Conservation (phyloP, 352 stramenopile genomes). For the Phytophthora cactorum region DNA sequence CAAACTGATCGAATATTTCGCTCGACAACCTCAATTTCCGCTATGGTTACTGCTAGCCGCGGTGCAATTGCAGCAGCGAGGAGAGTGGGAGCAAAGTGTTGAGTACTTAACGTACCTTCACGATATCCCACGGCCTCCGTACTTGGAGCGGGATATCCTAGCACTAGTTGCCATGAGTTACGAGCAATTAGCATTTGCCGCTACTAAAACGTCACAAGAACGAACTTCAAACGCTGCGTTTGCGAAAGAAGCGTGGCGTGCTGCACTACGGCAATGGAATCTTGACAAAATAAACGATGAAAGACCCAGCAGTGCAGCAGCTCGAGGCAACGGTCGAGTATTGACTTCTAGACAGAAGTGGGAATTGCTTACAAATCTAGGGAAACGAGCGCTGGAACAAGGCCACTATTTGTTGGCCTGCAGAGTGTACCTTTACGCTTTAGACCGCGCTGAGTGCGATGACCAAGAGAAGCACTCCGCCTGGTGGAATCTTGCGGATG, state of each 20-base stretch:
- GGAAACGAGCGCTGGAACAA: slow-evolving; percentile 39
- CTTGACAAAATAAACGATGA: slow-evolving; percentile 33
- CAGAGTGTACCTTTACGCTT: slow-evolving; percentile 49
- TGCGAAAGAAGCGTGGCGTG: slow-evolving; percentile 62
- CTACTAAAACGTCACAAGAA: neutral
- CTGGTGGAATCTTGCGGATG: slow-evolving; percentile 69
- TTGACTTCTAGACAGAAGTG: slow-evolving; percentile 41
- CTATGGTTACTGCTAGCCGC: slow-evolving; percentile 69
- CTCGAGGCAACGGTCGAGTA: slow-evolving; percentile 4
- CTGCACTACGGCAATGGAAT: slow-evolving; percentile 59
- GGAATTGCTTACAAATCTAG: slow-evolving; percentile 61
- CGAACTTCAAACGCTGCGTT: slow-evolving; percentile 6
- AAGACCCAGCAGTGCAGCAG: slow-evolving; percentile 2
- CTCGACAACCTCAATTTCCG: slow-evolving; percentile 46
- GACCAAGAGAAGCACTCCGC: slow-evolving; percentile 25
- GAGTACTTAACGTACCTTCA: slow-evolving; percentile 66
- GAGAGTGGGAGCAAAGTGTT: slow-evolving; percentile 60
- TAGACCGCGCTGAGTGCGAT: slow-evolving; percentile 31
- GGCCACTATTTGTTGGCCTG: slow-evolving; percentile 69
- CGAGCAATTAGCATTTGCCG: slow-evolving; percentile 30
- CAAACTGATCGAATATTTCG: slow-evolving; percentile 67
- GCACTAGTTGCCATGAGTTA: slow-evolving; percentile 62
- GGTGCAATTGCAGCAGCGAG: slow-evolving; percentile 63
- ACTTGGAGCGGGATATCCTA: slow-evolving; percentile 67
- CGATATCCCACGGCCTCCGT: slow-evolving; percentile 55